These are phyloP conservation scores for Flammula alnicola DNA, from an alignment of 1,284 basidiomycete species.

Conservation along the genomic window DNA sequence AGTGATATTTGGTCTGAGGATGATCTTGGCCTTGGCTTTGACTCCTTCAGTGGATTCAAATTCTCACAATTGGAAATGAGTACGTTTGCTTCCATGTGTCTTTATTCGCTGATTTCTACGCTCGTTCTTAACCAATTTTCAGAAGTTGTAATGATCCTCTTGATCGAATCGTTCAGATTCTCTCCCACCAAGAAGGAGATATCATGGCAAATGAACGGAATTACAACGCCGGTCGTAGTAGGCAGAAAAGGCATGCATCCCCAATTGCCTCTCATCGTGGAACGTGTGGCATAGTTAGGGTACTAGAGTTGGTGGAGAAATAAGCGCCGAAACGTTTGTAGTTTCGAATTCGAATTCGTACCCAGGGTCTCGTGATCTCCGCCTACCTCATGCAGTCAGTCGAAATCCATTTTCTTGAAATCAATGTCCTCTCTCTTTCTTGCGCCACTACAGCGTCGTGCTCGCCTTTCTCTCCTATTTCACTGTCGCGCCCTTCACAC, in stretches of 20 bases:
- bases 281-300: neutral
- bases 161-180: conserved; percentile 26
- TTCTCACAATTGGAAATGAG: conserved; percentile 34
- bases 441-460: neutral
- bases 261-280: conserved; percentile 4
- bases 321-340: no score
- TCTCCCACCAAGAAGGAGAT: conserved; percentile 23
- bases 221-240: conserved; percentile 19
- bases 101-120: neutral
- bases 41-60: conserved; percentile 25
- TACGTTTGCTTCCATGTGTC: conserved; percentile 18
- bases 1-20: conserved; percentile 6
- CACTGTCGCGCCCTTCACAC: neutral
- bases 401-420: no score
- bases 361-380: no score
- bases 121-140: neutral
- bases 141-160: conserved; percentile 27
- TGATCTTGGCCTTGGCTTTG: neutral
- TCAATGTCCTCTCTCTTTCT: conserved; percentile 1
- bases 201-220: conserved; percentile 26
- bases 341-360: no score
- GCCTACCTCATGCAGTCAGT: no score
- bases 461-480: neutral
- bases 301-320: no score
- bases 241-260: neutral